Conservation (phyloP, 306 rosid species). For the Lablab purpureus region DNA sequence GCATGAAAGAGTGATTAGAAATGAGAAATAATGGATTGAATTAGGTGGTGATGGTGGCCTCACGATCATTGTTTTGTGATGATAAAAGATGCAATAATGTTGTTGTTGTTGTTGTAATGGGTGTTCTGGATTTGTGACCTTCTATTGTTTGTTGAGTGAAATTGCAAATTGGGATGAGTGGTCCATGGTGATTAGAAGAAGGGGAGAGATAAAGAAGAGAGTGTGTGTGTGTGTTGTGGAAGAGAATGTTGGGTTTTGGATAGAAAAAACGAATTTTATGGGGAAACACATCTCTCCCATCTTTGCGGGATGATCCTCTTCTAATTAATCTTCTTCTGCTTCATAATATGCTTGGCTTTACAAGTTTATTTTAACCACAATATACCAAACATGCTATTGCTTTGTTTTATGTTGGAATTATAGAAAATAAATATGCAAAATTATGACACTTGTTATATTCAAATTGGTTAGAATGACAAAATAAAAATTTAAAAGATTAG, state of each 20-base stretch:
- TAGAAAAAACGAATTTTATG: constrained; percentile 49
- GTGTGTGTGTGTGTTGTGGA: neutral
- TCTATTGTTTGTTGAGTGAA: neutral
- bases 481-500: too few relatives aligned
- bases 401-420: too few relatives aligned
- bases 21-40: neutral
- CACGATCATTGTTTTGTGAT: constrained; percentile 16
- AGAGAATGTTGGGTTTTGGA: constrained; percentile 32
- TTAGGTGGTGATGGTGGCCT: constrained; percentile 6
- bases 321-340: neutral
- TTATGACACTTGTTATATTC: too few relatives aligned
- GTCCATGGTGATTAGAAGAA: constrained; percentile 25
- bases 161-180: constrained; percentile 14
- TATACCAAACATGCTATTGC: too few relatives aligned
- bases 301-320: constrained; percentile 34
- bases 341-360: neutral
- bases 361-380: neutral
- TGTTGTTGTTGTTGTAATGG: neutral
- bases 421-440: too few relatives aligned
- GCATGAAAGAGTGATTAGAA: neutral
- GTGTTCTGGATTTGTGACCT: constrained; percentile 37
- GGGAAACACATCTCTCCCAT: constrained; percentile 48
- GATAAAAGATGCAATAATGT: neutral
- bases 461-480: too few relatives aligned
- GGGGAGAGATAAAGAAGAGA: neutral